A percentile compares a stretch with the other conserved stretches of the same genome.
phyloP scores from a whole-genome alignment of 768 basidiomycete species.

The Hygrophoropsis aurantiaca region DNA sequence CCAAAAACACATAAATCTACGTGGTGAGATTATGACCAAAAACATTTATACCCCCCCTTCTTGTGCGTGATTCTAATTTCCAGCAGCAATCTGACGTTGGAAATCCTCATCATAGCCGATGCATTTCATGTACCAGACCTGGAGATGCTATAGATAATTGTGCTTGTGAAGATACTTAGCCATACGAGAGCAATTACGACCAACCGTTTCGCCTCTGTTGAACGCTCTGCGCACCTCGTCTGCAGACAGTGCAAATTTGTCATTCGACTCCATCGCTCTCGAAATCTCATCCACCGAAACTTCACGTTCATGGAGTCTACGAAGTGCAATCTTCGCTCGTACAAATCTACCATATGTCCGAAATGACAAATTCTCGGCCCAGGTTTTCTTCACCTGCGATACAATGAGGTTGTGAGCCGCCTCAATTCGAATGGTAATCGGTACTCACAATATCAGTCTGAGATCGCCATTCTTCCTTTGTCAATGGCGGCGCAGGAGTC shows the following conservation, averaged over 20 bases:
- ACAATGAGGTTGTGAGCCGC: background rate
- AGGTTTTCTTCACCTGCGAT: conserved; percentile 17
- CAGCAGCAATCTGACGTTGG: conserved; percentile 16
- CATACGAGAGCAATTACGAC: background rate
- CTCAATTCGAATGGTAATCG: background rate
- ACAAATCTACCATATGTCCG: conserved; percentile 10
- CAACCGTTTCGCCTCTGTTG: conserved; percentile 11
- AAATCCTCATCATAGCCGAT: conserved; percentile 21
- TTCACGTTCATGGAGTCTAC: conserved; percentile 11
- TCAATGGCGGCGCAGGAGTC: conserved; percentile 7
- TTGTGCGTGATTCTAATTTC: conserved; percentile 4
- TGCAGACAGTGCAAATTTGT: conserved; percentile 12
- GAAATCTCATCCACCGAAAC: conserved; percentile 10
- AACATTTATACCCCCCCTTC: too few relatives aligned
- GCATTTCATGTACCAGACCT: conserved; percentile 15
- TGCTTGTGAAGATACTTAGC: background rate
- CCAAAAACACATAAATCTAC: too few relatives aligned
- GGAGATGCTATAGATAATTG: conserved; percentile 9
- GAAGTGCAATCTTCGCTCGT: conserved; percentile 16
- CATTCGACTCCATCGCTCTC: background rate
- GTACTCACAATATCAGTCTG: conserved; percentile 5
- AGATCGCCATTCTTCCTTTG: conserved; percentile 15
- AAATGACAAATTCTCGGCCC: conserved; percentile 14
- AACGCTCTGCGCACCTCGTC: conserved; percentile 15
- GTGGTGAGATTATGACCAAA: too few relatives aligned